Percentiles rank a stretch among this genome's conserved stretches.
Evolutionary conservation across 2,329 filamentous ascomycete species (phyloP).

Genomic region (Arachnopeziza araneosa): DNA sequence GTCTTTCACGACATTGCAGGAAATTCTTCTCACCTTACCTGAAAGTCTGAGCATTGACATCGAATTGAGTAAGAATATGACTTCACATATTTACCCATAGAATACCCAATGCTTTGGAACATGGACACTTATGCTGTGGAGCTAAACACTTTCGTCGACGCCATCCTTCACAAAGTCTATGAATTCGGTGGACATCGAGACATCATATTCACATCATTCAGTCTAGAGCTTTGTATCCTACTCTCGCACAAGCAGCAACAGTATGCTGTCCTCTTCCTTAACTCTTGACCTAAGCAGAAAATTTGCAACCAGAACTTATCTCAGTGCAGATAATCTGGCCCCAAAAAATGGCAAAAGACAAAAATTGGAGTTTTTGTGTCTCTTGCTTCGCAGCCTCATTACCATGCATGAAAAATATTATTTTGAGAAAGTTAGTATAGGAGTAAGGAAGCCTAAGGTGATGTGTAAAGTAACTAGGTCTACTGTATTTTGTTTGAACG

Average conservation of each 20-base stretch:
- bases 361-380: too few species aligned
- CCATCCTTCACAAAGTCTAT: slow-evolving; percentile 3
- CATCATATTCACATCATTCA: slow-evolving; percentile 10
- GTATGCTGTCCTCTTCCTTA: slow-evolving; percentile 12
- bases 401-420: too few species aligned
- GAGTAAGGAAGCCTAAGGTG: too few species aligned
- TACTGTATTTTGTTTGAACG: too few species aligned
- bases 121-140: slow-evolving; percentile 8
- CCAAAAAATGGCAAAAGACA: too few species aligned
- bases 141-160: slow-evolving; percentile 8
- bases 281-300: too few species aligned
- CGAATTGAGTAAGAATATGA: slow-evolving; percentile 7
- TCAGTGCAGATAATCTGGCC: too few species aligned
- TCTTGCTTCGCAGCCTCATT: too few species aligned
- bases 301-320: too few species aligned
- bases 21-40: slow-evolving; percentile 9
- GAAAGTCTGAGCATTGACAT: slow-evolving; percentile 7
- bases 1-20: slow-evolving; percentile 9
- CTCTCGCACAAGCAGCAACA: slow-evolving; percentile 7
- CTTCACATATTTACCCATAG: background rate
- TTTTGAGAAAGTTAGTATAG: too few species aligned
- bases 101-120: slow-evolving; percentile 14
- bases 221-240: slow-evolving; percentile 11
- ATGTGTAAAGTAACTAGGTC: too few species aligned
- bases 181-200: background rate